Conservation (phyloP, 2,329 filamentous ascomycete genomes). For the Trichoderma oligosporum region DNA sequence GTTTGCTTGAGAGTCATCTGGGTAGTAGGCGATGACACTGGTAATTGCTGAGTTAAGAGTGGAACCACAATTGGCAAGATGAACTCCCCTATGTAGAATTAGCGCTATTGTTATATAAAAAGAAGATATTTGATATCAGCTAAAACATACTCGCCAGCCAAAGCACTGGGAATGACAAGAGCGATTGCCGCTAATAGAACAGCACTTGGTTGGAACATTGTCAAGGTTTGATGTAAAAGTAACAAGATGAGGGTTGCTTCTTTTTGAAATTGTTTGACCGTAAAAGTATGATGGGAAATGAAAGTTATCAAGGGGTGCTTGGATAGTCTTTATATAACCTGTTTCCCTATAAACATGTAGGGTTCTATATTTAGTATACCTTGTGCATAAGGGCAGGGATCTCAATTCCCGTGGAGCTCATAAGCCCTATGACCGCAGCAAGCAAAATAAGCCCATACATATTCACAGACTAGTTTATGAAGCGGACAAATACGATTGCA, state of each 20-base stretch:
- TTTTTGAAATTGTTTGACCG: neutral
- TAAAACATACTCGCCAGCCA: conserved; percentile 10
- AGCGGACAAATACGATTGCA: neutral
- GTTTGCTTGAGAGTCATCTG: conserved; percentile 8
- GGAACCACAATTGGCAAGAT: conserved; percentile 10
- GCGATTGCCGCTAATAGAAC: conserved; percentile 2
- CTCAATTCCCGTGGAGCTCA: neutral
- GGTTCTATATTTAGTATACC: neutral
- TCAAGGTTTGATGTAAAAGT: neutral
- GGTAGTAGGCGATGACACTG: conserved; percentile 9
- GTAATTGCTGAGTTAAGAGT: neutral
- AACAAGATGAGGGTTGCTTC: neutral
- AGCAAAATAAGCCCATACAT: neutral
- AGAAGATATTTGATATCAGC: neutral
- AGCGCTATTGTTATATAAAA: neutral
- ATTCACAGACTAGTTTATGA: neutral
- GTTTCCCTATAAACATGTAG: neutral
- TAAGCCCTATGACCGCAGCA: neutral
- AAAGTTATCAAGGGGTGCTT: neutral
- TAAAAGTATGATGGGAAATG: no score
- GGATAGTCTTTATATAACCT: neutral
- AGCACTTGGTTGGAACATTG: neutral
- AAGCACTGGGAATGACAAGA: neutral
- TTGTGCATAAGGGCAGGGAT: neutral
- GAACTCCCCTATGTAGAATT: neutral